Conservation (phyloP, 139 green algal species). For the Chlamydomonas schloesseri region DNA sequence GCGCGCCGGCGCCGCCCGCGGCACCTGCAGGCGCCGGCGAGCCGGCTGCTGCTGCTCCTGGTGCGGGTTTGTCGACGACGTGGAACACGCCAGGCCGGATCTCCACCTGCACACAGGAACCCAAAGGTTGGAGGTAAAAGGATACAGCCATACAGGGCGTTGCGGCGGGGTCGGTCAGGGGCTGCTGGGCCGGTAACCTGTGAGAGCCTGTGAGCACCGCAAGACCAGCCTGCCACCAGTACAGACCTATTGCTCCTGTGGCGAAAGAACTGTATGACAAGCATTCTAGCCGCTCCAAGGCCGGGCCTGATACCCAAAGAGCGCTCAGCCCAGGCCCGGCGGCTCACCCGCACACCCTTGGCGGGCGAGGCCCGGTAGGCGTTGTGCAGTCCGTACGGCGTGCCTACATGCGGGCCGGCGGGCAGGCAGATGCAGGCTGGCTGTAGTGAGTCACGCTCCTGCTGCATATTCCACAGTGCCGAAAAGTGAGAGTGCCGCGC, state of each 20-base stretch:
- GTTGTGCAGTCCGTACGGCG: neutral
- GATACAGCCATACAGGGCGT: too few species aligned
- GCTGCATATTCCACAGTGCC: too few species aligned
- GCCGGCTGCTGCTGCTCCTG: neutral
- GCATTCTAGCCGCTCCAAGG: too few species aligned
- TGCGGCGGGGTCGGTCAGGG: neutral
- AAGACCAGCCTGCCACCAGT: neutral
- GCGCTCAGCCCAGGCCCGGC: too few species aligned
- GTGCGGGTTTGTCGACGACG: constrained; percentile 15
- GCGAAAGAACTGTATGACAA: too few species aligned
- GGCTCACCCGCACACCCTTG: neutral
- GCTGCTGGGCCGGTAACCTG: too few species aligned
- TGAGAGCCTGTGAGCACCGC: too few species aligned
- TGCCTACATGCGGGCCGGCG: neutral
- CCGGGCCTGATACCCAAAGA: too few species aligned
- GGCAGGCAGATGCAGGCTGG: neutral
- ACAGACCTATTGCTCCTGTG: too few species aligned
- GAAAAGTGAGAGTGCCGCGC: too few species aligned
- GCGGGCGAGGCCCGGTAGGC: neutral
- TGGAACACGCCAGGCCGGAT: constrained; percentile 54
- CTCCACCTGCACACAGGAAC: constrained; percentile 52
- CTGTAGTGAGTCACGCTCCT: neutral
- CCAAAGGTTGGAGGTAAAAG: too few species aligned
- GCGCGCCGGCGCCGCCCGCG: neutral
- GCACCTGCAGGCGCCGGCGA: neutral